phyloP scores from a whole-genome alignment of 345 rosid species.

The Ailanthus altissimus region DNA sequence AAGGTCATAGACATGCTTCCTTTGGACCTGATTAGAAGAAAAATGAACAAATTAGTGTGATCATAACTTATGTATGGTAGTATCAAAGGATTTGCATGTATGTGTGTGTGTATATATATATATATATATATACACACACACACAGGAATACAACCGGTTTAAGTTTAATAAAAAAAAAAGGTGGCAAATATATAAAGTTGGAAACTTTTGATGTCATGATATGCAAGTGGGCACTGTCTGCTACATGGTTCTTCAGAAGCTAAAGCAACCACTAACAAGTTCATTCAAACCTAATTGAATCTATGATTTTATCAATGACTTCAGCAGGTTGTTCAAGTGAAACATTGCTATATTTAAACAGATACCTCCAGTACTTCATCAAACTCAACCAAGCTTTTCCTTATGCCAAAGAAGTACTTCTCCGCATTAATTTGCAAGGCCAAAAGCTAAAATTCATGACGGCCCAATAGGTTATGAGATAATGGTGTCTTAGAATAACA shows the following conservation, averaged over 20 bases:
- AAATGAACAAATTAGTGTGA: neutral
- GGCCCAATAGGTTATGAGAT: conserved; percentile 25
- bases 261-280: neutral
- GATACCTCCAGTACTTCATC: conserved; percentile 97
- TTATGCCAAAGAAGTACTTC: conserved; percentile 85
- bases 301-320: neutral
- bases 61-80: conserved; percentile 13
- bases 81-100: neutral
- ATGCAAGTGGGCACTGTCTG: neutral
- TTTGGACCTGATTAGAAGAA: conserved; percentile 66
- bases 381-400: conserved; percentile 94
- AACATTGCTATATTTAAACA: no score
- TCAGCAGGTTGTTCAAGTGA: conserved; percentile 9
- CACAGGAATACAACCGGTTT: neutral
- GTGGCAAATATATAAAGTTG: conserved; percentile 3
- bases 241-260: neutral
- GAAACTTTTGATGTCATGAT: neutral
- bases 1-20: conserved; percentile 90
- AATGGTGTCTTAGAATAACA: neutral
- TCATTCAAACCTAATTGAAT: neutral
- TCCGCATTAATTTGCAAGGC: conserved; percentile 86
- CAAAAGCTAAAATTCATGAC: conserved; percentile 59
- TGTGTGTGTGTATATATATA: no score
- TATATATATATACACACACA: no score
- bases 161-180: neutral